Conservation (phyloP, 2,329 filamentous ascomycete genomes). For the Sclerotinia sclerotiorum region DNA sequence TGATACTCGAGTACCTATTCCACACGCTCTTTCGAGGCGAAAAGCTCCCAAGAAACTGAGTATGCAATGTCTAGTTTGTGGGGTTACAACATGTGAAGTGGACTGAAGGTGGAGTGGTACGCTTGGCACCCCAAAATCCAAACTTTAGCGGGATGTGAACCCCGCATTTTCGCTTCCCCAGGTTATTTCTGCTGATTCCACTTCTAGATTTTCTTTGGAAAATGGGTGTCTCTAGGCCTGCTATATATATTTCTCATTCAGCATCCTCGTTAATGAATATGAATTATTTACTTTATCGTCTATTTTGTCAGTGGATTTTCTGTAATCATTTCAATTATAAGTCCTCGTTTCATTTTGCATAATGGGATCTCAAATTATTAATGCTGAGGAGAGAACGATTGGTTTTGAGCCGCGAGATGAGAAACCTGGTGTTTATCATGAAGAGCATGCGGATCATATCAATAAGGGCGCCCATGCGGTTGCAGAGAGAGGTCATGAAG, state of each 20-base stretch:
- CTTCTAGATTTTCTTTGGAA: not conserved
- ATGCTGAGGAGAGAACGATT: slow-evolving; percentile 7
- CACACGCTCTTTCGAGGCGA: not conserved
- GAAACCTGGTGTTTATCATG: slow-evolving; percentile 24
- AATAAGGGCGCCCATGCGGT: slow-evolving; percentile 29
- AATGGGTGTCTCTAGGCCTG: not conserved
- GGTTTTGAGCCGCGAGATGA: slow-evolving; percentile 20
- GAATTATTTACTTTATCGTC: not conserved
- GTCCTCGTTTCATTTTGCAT: not conserved
- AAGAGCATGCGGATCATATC: slow-evolving; percentile 25
- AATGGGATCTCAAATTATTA: not conserved
- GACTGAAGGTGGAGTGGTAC: not conserved
- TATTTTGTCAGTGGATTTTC: not conserved
- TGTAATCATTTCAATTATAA: not conserved
- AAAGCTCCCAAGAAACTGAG: not conserved
- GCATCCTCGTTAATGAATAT: not conserved
- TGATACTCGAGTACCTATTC: not conserved
- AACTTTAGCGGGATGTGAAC: not conserved
- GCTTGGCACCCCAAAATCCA: not conserved
- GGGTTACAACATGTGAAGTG: not conserved
- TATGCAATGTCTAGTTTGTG: not conserved
- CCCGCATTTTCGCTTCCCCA: slow-evolving; percentile 14
- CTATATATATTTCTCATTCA: not conserved
- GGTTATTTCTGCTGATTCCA: slow-evolving; percentile 2
- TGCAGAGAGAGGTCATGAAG: slow-evolving; percentile 35